Conservation (phyloP, 306 rosid genomes). For the Styphnolobium japonicum region DNA sequence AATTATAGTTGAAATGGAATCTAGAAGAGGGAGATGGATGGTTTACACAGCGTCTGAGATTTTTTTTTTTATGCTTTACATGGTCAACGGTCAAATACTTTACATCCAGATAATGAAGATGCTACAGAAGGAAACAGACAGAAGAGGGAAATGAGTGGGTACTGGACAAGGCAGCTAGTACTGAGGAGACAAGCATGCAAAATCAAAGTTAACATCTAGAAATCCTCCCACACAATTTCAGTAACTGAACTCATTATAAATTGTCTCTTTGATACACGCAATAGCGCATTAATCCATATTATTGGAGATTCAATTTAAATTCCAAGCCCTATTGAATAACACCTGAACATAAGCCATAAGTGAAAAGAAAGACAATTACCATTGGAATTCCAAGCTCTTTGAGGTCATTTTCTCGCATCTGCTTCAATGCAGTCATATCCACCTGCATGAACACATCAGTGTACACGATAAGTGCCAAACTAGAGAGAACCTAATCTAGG, state of each 20-base stretch:
- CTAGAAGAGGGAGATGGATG: background rate
- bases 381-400: constrained; percentile 97
- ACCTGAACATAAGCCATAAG: constrained; percentile 1
- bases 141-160: background rate
- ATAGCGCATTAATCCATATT: constrained; percentile 3
- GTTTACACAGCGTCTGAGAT: background rate
- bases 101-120: background rate
- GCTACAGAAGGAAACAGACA: background rate
- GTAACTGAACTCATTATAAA: background rate
- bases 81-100: background rate
- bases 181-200: background rate
- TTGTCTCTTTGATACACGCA: background rate
- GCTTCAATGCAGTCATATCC: constrained; percentile 90
- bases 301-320: background rate
- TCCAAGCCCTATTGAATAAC: background rate
- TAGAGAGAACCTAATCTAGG: constrained; percentile 1
- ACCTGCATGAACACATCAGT: constrained; percentile 45
- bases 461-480: constrained; percentile 8
- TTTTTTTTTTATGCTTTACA: background rate
- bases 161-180: background rate
- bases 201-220: too few species aligned
- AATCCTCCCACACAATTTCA: background rate
- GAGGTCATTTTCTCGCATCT: constrained; percentile 95
- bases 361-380: constrained; percentile 54
- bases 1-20: background rate